Conservation (phyloP, 768 basidiomycete species). For the Pholiota microspora region DNA sequence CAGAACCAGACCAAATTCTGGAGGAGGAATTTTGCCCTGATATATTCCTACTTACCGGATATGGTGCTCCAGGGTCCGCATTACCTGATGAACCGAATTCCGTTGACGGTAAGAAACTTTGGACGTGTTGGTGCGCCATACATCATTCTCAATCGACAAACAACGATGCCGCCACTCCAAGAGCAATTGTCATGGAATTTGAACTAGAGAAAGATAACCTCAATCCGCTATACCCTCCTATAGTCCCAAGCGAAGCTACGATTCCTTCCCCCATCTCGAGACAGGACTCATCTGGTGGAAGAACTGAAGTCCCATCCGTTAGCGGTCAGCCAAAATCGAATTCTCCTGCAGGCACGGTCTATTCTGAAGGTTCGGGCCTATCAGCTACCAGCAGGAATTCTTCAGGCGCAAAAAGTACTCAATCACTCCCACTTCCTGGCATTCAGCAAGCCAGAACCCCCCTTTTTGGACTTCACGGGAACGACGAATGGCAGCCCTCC, state of each 20-base stretch:
- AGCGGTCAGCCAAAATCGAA: not conserved
- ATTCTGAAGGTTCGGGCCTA: slow-evolving; percentile 11
- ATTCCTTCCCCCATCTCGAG: not conserved
- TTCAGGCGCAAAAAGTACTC: slow-evolving; percentile 8
- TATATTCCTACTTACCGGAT: slow-evolving; percentile 70
- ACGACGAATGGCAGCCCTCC: slow-evolving; percentile 40
- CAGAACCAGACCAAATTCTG: slow-evolving; percentile 40
- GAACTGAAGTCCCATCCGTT: not conserved
- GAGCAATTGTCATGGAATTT: slow-evolving; percentile 71
- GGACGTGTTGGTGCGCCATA: slow-evolving; percentile 71
- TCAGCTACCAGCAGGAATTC: slow-evolving; percentile 12
- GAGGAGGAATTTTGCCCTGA: slow-evolving; percentile 49
- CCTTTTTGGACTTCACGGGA: slow-evolving; percentile 18
- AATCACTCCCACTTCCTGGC: not conserved
- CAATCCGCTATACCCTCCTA: slow-evolving; percentile 67
- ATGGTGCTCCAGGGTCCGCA: slow-evolving; percentile 61
- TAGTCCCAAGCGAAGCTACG: not conserved
- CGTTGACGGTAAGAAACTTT: slow-evolving; percentile 38
- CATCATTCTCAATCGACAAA: slow-evolving; percentile 46
- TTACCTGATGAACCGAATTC: slow-evolving; percentile 19
- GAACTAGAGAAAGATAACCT: slow-evolving; percentile 69
- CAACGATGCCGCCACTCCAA: slow-evolving; percentile 11
- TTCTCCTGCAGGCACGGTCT: not conserved
- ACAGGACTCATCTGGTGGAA: not conserved
- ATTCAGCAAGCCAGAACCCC: not conserved